A percentile compares a stretch with the other conserved stretches of the same genome.
These are phyloP conservation scores for Quercus berberidifolia DNA, from an alignment of 306 rosid species.

Conservation along the genomic window DNA sequence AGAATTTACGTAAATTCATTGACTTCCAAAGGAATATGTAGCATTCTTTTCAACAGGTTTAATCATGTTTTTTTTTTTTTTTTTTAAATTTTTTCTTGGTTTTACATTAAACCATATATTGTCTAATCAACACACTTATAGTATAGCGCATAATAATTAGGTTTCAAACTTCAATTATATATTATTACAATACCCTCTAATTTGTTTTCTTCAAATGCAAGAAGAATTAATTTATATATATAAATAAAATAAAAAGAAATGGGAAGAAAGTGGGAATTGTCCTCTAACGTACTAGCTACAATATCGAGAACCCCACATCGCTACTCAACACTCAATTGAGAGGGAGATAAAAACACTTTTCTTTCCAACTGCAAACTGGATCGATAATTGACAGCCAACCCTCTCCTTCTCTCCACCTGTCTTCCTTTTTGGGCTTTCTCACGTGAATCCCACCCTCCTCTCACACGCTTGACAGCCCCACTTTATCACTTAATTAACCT, in stretches of 20 bases:
- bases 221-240: slow-evolving; percentile 16
- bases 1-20: slow-evolving; percentile 11
- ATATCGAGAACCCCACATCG: slow-evolving; percentile 20
- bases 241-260: slow-evolving; percentile 1
- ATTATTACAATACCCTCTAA: too few relatives aligned
- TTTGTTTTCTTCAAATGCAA: slow-evolving; percentile 38
- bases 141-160: background rate
- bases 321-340: slow-evolving; percentile 30
- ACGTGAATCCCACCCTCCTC: slow-evolving; percentile 69
- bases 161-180: background rate
- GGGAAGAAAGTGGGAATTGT: slow-evolving; percentile 26
- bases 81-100: background rate
- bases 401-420: slow-evolving; percentile 30
- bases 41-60: background rate
- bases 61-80: background rate
- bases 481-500: slow-evolving; percentile 33
- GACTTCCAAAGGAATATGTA: background rate
- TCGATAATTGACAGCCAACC: slow-evolving; percentile 62
- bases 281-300: slow-evolving; percentile 17
- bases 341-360: slow-evolving; percentile 34
- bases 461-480: slow-evolving; percentile 49
- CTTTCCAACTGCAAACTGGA: slow-evolving; percentile 58
- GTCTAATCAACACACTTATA: background rate
- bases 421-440: slow-evolving; percentile 47
- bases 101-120: background rate